Conservation (phyloP, 495 filamentous ascomycete genomes). For the Penicillium soppii region DNA sequence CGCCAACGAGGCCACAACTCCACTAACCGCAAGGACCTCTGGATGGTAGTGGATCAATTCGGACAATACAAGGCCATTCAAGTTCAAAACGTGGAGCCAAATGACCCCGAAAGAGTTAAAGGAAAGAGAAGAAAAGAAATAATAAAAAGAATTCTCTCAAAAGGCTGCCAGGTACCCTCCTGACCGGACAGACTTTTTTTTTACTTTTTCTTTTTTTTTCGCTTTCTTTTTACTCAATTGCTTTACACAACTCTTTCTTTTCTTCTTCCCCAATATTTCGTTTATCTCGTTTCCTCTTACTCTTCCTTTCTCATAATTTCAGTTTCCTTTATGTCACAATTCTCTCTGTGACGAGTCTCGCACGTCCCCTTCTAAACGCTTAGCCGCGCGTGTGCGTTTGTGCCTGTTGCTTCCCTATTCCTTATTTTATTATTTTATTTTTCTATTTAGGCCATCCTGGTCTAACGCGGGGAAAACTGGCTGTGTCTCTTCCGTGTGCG, state of each 20-base stretch:
- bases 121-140: slow-evolving; percentile 13
- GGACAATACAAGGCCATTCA: slow-evolving; percentile 3
- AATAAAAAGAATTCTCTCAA: slow-evolving; percentile 15
- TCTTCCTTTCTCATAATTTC: slow-evolving; percentile 38
- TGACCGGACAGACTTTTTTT: slow-evolving; percentile 18
- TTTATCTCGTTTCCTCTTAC: slow-evolving; percentile 30
- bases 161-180: slow-evolving; percentile 19
- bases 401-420: slow-evolving; percentile 3
- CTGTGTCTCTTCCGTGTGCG: slow-evolving; percentile 14
- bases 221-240: slow-evolving; percentile 51
- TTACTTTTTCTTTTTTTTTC: no score
- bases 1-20: no score
- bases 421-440: slow-evolving; percentile 7
- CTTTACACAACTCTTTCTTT: slow-evolving; percentile 46
- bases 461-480: slow-evolving; percentile 19
- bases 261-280: slow-evolving; percentile 25
- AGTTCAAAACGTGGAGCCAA: slow-evolving; percentile 8
- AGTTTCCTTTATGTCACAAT: slow-evolving; percentile 51
- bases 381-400: slow-evolving; percentile 50
- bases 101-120: slow-evolving; percentile 1
- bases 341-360: slow-evolving; percentile 19
- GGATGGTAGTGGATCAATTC: slow-evolving; percentile 4
- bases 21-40: neutral
- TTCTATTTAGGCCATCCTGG: slow-evolving; percentile 4
- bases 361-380: slow-evolving; percentile 39